Percentiles rank a stretch among this genome's conserved stretches.
Evolutionary conservation across 192 early-diverging fungal species (phyloP).

Genomic region (Linnemannia hyalina): DNA sequence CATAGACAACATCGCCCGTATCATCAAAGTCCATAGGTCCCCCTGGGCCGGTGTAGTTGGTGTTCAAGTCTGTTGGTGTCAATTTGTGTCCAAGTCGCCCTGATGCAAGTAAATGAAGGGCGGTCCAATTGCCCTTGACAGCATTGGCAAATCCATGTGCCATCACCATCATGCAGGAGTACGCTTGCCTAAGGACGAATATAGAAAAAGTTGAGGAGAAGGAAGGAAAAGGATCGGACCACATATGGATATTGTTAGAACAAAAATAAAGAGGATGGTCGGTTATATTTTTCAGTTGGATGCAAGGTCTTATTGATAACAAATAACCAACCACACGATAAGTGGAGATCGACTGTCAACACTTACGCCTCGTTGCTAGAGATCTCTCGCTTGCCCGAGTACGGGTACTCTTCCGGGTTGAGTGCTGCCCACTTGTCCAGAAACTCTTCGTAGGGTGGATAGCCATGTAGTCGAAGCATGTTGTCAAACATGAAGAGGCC

Average conservation of each 20-base stretch:
- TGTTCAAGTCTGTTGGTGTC: constrained; percentile 51
- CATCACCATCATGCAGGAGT: constrained; percentile 69
- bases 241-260: constrained; percentile 2
- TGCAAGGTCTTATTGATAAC: neutral
- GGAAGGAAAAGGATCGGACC: neutral
- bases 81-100: constrained; percentile 47
- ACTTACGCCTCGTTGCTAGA: constrained; percentile 63
- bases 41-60: constrained; percentile 61
- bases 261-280: neutral
- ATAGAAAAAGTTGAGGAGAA: neutral
- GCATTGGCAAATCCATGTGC: constrained; percentile 59
- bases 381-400: constrained; percentile 59
- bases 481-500: constrained; percentile 65
- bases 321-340: neutral
- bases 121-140: constrained; percentile 42
- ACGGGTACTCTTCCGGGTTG: constrained; percentile 57
- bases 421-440: constrained; percentile 59
- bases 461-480: constrained; percentile 59
- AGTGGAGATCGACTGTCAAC: neutral
- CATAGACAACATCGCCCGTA: constrained; percentile 36
- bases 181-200: constrained; percentile 54
- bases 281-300: neutral
- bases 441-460: constrained; percentile 63
- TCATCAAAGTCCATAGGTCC: constrained; percentile 53
- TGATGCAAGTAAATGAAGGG: constrained; percentile 27